Base-by-base conservation (phyloP, 176 grass and related monocot genomes). In the Aegilops umbellulata region DNA sequence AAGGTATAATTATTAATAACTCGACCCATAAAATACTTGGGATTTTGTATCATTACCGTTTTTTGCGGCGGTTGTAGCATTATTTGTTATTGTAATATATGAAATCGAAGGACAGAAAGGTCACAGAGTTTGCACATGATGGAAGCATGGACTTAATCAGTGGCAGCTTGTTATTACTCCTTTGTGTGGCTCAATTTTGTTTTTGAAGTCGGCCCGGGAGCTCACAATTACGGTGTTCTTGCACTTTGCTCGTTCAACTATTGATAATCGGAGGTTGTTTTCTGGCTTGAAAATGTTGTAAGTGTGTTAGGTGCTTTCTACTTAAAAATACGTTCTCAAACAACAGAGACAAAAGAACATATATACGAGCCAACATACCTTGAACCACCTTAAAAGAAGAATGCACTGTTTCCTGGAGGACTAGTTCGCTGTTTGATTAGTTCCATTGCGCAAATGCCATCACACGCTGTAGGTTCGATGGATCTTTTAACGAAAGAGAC, bases 391-490 rank as follows among this genome's bases (percentile, higher is more conserved):
- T 81, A 60, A 85, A 66, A 66, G 19, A 74, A 67, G 15, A 76
- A 35, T 15, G 26, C 46, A 76, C 16, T 79, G 17, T 58, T 60
- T 11, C 9, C 0, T 57, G 19, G 4, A 25, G 19, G 14, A 69
- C 76, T 65, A 2, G 23, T 44, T 44, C 17, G 22, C 5, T 47
- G 36, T 38, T 38, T 62, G 84, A 85, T 76, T 74, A 74, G 71
- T 74, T 81, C 77, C 26, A 82, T 35, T 81, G 63, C n/a, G 83
- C 44, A 29, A 58, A 77, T 69, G 71, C 51, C 69, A 71, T 82
- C 64, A 51, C 19, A 42, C 8, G 29, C 29, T 69, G 46, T 75
- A 66, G 62, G 65, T 70, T 38, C 5, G 76, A 63, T 41, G 73
- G 27, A 77, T 49, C 35, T 77, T 70, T 39, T 49, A 58, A 41